Evolutionary conservation across 2,329 filamentous ascomycete species (phyloP), one percentile per base, ranked within the genome.

Genomic region (Cercospora sojina): DNA sequence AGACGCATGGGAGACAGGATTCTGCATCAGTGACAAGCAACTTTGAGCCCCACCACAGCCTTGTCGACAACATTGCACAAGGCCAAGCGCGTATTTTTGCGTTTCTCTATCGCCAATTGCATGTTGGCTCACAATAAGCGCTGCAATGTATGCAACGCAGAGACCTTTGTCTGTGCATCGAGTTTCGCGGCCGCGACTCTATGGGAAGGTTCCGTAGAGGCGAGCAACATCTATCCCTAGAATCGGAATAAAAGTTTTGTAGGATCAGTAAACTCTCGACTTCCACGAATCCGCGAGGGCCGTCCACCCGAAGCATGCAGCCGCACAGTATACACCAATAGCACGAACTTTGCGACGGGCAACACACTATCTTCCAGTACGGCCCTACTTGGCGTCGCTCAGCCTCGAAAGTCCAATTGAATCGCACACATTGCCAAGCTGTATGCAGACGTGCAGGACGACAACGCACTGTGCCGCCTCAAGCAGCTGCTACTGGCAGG

Each of bases 381-480:
- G 25, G 12, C 8, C 10, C 41, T 32, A 10, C 58, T 23, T 43
- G 41, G 43, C 27, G 25, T 29, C n/a, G 41, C 38, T 43, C 43
- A 49, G 58, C 58, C 18, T 25, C 25, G 23, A 16, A 5, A 9
- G 23, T 23, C 58, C 58, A 41, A 60, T 27, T 6, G 47, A 27
- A 23, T 16, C 5, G n/a, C 23, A 25, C 10, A 1, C 23, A 27
- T 25, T n/a, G 35, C 18, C 13, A 41, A 20, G 38, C 58, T 60
- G 25, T 49, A 60, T 60, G 58, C 58, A 43, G 41, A 27, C 23
- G 5, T 60, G 58, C 58, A 60, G 38, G 8, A 41, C 5, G n/a
- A 49, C 58, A 49, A 49, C 38, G 58, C 38, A 60, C 58, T 49
- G 38, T 49, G 41, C 58, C 58, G 58, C 58, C 38, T 16, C 5